Evolutionary conservation across 495 filamentous ascomycete genomes (phyloP), one percentile per base, ranked within the genome.

Genomic region (Coniosporium apollinis): DNA sequence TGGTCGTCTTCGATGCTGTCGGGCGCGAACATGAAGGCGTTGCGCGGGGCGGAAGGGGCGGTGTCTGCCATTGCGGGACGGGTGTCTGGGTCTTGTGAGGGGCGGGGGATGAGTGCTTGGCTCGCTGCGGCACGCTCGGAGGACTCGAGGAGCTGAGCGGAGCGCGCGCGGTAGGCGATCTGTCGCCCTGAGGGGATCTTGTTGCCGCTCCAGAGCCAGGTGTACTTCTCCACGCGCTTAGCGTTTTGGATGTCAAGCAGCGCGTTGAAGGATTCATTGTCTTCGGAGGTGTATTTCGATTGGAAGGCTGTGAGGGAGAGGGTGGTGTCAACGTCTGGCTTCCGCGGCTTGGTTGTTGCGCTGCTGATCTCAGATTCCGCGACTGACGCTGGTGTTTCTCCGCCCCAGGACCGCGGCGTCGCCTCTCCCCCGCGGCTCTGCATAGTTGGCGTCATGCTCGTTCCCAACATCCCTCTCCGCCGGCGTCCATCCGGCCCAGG

Each of bases 201-300:
- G 52, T 96, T 94, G 18, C 72, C 75, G 21, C 65, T 69, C 76
- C 82, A 92, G 32, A 94, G 62, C 78, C 86, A 97, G 0, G 73
- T 74, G 49, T 92, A 75, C 42, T 82, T 86, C 49, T 82, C 76
- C 9, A 76, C 71, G 25, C 66, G 68, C 52, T 84, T 86, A 18
- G 70, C 65, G 49, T 94, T 97, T 45, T 94, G 82, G 51, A 78
- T 83, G 58, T 97, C 89, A 9, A 97, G 60, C 1, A 96, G 64
- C 47, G 77, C 78, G 57, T 92, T 87, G 62, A 97, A 94, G 33
- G 76, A 82, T 47, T 93, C 87, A 49, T 96, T 94, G 54, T 97
- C 89, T 57, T 97, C 89, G 44, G 80, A 89, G 3, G 86, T 96
- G 55, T 93, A 96, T 47, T 81, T 83, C 4, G 79, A 67, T 45